These are phyloP conservation scores for Exophiala xenobiotica DNA, from an alignment of 2,329 filamentous ascomycete genomes.

Conservation along the genomic window DNA sequence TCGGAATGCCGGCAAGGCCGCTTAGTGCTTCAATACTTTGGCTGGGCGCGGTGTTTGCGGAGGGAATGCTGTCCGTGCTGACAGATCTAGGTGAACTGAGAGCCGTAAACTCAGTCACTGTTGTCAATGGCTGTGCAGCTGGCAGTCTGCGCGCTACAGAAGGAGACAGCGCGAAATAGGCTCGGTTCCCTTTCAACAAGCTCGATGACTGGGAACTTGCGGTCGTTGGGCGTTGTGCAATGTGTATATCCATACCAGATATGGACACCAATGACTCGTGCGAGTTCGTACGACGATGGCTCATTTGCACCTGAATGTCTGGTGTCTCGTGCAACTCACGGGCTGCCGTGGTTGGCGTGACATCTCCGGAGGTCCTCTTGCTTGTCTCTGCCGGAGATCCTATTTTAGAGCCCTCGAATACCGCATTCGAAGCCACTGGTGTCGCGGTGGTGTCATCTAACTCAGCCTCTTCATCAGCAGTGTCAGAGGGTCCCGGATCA, in stretches of 20 bases:
- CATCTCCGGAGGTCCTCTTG: neutral
- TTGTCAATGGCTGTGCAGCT: conserved; percentile 52
- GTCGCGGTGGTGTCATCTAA: neutral
- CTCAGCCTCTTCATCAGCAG: neutral
- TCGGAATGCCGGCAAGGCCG: conserved; percentile 24
- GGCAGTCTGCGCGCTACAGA: conserved; percentile 21
- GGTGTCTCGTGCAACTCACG: conserved; percentile 3
- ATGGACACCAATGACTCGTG: conserved; percentile 90
- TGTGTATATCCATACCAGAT: conserved; percentile 85
- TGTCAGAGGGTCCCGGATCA: conserved; percentile 10
- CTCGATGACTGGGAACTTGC: conserved; percentile 50
- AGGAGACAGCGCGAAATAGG: conserved; percentile 34
- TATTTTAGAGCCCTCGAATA: neutral
- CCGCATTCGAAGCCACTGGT: neutral
- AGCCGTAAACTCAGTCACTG: conserved; percentile 55
- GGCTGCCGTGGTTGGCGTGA: neutral
- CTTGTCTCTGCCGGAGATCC: neutral
- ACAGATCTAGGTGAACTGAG: conserved; percentile 44
- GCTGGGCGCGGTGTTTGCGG: conserved; percentile 3
- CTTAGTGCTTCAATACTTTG: conserved; percentile 25
- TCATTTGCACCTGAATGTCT: conserved; percentile 8
- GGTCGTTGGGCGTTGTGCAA: conserved; percentile 73
- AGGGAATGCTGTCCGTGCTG: conserved; percentile 2
- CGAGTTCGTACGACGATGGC: conserved; percentile 66
- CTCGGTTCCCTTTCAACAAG: conserved; percentile 23